These are phyloP conservation scores for Hypoxylon rickii DNA, from an alignment of 495 filamentous ascomycete genomes.

Conservation along the genomic window DNA sequence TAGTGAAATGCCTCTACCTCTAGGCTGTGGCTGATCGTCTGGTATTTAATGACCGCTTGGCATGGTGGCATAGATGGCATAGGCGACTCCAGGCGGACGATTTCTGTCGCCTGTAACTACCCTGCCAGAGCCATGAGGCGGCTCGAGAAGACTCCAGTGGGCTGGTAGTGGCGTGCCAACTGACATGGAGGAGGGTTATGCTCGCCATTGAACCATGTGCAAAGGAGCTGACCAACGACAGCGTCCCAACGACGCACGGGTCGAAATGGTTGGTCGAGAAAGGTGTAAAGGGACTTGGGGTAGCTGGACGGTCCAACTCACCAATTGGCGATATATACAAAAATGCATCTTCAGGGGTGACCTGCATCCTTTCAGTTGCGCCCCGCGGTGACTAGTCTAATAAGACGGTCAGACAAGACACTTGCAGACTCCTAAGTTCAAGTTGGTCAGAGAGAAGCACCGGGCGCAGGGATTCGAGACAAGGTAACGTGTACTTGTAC, in stretches of 20 bases:
- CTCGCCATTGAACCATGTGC: conserved; percentile 38
- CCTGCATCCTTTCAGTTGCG: conserved; percentile 41
- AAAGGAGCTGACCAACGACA: conserved; percentile 45
- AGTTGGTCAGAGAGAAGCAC: conserved; percentile 12
- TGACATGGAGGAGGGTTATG: conserved; percentile 24
- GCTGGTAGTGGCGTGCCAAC: conserved; percentile 35
- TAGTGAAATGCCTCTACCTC: conserved; percentile 9
- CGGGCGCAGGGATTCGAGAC: conserved; percentile 18
- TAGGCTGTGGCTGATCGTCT: conserved; percentile 22
- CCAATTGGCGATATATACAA: conserved; percentile 57
- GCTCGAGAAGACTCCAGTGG: conserved; percentile 25
- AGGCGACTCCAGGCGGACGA: conserved; percentile 3
- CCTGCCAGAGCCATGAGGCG: conserved; percentile 29
- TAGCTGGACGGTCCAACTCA: conserved; percentile 43
- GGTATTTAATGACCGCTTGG: conserved; percentile 28
- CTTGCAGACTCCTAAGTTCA: too few relatives aligned
- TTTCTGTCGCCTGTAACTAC: conserved; percentile 1
- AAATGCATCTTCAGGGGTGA: conserved; percentile 48
- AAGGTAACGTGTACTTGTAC: conserved; percentile 3
- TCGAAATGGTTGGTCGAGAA: conserved; percentile 50
- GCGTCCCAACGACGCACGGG: conserved; percentile 46
- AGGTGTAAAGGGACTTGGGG: conserved; percentile 19
- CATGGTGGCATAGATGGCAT: too few relatives aligned
- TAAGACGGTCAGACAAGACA: conserved; percentile 28
- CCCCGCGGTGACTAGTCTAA: conserved; percentile 23